Evolutionary conservation across 495 filamentous ascomycete genomes (phyloP).

Genomic region (Rhizodiscina lignyota): DNA sequence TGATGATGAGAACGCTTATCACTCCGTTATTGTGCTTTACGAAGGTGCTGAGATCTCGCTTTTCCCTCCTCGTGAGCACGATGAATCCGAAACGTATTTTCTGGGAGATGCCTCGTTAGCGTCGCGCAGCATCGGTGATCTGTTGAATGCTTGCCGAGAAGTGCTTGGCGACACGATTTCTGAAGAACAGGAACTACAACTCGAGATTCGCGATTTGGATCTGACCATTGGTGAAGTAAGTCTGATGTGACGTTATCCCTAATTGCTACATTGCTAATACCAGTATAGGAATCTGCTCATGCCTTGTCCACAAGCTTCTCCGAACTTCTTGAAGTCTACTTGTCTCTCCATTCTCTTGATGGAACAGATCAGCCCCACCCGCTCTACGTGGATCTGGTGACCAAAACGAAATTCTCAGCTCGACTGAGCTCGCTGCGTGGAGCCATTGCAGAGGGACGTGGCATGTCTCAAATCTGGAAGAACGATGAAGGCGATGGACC

Average conservation of each 20-base stretch:
- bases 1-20: not conserved
- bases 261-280: not conserved
- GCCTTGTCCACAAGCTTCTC: slow-evolving; percentile 30
- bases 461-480: slow-evolving; percentile 32
- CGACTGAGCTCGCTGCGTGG: slow-evolving; percentile 25
- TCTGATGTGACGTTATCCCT: not conserved
- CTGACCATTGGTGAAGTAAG: slow-evolving; percentile 60
- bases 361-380: slow-evolving; percentile 34
- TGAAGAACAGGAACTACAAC: slow-evolving; percentile 49
- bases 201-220: slow-evolving; percentile 50
- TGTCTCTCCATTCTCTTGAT: slow-evolving; percentile 42
- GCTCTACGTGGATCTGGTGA: slow-evolving; percentile 37
- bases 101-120: slow-evolving; percentile 48
- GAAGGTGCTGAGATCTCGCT: slow-evolving; percentile 50
- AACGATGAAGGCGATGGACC: slow-evolving; percentile 6
- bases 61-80: slow-evolving; percentile 46
- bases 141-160: slow-evolving; percentile 47
- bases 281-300: slow-evolving; percentile 27
- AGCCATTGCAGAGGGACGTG: slow-evolving; percentile 40
- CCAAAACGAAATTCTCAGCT: slow-evolving; percentile 31
- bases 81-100: slow-evolving; percentile 55
- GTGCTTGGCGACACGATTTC: slow-evolving; percentile 51
- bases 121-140: slow-evolving; percentile 34
- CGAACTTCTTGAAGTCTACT: slow-evolving; percentile 39
- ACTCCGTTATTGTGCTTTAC: slow-evolving; percentile 46